These are phyloP conservation scores for Manihot esculenta DNA, from an alignment of 441 rosid genomes.

Conservation along the genomic window DNA sequence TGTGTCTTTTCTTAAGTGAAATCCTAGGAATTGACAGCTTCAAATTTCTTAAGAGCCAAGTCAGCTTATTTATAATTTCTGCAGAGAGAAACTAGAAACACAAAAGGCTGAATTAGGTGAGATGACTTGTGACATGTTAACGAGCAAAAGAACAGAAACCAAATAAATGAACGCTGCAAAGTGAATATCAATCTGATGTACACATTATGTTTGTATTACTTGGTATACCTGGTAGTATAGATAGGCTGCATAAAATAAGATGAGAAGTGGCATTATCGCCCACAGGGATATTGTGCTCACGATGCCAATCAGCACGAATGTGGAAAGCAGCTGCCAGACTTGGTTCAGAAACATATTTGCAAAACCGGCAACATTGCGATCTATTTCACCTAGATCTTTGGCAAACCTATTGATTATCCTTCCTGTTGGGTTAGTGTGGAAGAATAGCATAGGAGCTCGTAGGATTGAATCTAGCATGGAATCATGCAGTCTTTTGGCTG, in stretches of 20 bases:
- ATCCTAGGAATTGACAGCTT: not conserved
- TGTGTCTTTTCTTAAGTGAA: not conserved
- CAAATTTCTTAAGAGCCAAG: not conserved
- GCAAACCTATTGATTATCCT: constrained; percentile 94
- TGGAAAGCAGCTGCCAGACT: constrained; percentile 89
- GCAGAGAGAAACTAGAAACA: not conserved
- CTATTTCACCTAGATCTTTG: constrained; percentile 89
- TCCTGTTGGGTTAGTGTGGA: constrained; percentile 89
- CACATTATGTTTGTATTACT: not conserved
- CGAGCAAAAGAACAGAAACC: not conserved
- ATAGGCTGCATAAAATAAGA: constrained; percentile 90
- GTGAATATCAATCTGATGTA: not conserved
- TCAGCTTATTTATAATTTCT: not conserved
- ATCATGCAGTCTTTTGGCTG: constrained; percentile 85
- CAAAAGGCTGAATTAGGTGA: not conserved
- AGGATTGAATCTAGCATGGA: constrained; percentile 69
- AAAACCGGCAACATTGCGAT: constrained; percentile 69
- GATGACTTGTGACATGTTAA: not conserved
- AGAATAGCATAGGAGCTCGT: constrained; percentile 96
- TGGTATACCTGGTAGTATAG: constrained; percentile 84
- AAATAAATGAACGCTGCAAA: not conserved
- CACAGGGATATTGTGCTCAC: constrained; percentile 92
- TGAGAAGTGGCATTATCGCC: constrained; percentile 95
- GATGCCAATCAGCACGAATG: constrained; percentile 79
- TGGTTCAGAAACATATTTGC: constrained; percentile 71